Evolutionary conservation across 495 filamentous ascomycete genomes (phyloP), one percentile per base, ranked within the genome.

Genomic region (Rhypophila decipiens): DNA sequence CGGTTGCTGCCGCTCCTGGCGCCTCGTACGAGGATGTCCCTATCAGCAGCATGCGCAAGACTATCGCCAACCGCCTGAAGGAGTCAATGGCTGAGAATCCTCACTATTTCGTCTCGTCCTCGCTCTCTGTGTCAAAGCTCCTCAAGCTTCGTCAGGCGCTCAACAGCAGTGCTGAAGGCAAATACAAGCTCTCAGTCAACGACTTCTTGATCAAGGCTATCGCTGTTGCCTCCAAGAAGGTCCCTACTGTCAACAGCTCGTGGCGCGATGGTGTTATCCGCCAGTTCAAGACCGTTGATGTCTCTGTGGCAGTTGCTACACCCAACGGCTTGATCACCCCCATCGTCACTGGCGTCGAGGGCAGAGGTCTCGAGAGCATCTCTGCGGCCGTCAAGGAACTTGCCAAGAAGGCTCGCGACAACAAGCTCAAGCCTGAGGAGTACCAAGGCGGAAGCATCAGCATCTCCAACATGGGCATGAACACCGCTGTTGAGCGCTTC

Each of bases 391-490:
- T 99, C 72, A 96, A 96, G 74, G 88, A 95, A 57, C 85, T 99
- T 23, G 89, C 88, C 63, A 96, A 93, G 79, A 89, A 90, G 66
- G 94, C 93, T 35, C 78, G 86, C 41, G 94, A 97, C 50, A 88
- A 89, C 72, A 99, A 97, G 82, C 86, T 99, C 54, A 96, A 96
- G 82, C 94, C 94, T 24, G 90, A 99, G 67, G 90, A 99, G 70
- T 99, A 91, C 83, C 91, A 96, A 73, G 94, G 94, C 37, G 94
- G 94, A 65, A 96, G 89, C 56, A 95, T 99, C 73, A 96, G 91
- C 64, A 99, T 99, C 73, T 91, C 85, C 73, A 99, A 99, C 82
- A 96, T 99, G 94, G 94, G 94, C 65, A 97, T 97, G 93, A 99
- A 99, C 78, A 58, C 83, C 9, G 94, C 94, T 31, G 82, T 99